Evolutionary conservation across 495 filamentous ascomycete species (phyloP), one percentile per base, ranked within the genome.

Genomic region (Lindgomyces ingoldianus): DNA sequence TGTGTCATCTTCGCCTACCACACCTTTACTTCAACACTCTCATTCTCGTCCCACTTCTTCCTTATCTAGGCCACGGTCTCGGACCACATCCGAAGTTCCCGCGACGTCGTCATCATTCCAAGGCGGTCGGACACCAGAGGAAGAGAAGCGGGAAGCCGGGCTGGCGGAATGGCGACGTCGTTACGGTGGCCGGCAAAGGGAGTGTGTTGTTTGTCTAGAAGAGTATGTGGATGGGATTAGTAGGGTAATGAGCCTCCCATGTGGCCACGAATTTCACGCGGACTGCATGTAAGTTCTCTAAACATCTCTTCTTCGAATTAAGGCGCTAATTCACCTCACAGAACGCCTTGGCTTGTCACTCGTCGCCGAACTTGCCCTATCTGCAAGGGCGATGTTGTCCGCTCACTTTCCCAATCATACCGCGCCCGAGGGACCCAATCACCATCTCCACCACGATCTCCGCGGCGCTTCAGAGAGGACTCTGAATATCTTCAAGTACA

Each of bases 121-220:
- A 22, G 16, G 26, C 8, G 19, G 30, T 6, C 51, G 10, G 39
- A 73, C 74, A 47, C 74, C 74, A 64, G 73, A 81, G 70, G 66
- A 82, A 80, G 72, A 89, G 82, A 81, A 84, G 73, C 57, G 73
- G 76, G 33, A 75, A 70, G 75, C 46, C 58, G 78, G 65, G 33
- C 72, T 74, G 50, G 83, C 74, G 71, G 78, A 80, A 70, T 93
- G 83, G 82, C 84, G 90, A 77, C 87, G 87, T 60, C 90, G 89
- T 65, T 95, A 95, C 70, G 93, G 87, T 73, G 89, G 90, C 46
- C 85, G 89, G 57, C 91, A 97, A 73, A 83, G 90, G 1, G 94
- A 98, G 74, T 98, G 94, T 72, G 94, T 96, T n/a, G 93, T 98
- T 24, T 98, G 94, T 66, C 79, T 98, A 51, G 94, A 98, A 76